A percentile compares a stretch with the other conserved stretches of the same genome.
These are phyloP conservation scores for Macaranga tanarius DNA, from an alignment of 441 rosid species.

Conservation along the genomic window DNA sequence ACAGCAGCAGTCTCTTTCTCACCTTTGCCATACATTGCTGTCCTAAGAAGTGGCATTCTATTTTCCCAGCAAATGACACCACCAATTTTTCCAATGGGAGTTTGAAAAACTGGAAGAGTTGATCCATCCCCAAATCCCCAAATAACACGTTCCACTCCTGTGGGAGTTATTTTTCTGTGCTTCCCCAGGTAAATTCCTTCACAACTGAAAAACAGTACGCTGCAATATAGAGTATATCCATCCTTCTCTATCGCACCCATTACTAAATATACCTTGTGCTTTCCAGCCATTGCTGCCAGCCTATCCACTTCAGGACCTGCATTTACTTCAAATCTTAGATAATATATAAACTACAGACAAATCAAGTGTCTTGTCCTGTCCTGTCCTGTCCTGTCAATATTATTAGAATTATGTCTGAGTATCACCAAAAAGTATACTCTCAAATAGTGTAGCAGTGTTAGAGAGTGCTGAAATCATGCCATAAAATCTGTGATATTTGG, in stretches of 20 bases:
- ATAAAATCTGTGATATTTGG: too few relatives aligned
- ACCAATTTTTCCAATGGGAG: conserved; percentile 79
- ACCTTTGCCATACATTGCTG: conserved; percentile 96
- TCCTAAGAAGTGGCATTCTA: conserved; percentile 86
- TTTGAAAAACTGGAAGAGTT: conserved; percentile 74
- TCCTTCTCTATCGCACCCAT: conserved; percentile 89
- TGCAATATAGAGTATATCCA: conserved; percentile 50
- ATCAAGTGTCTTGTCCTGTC: too few relatives aligned
- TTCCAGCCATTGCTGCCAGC: conserved; percentile 81
- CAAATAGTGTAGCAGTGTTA: too few relatives aligned
- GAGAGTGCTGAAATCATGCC: too few relatives aligned
- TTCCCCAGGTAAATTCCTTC: conserved; percentile 80
- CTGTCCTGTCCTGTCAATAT: too few relatives aligned
- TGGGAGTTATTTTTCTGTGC: conserved; percentile 90
- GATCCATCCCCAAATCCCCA: conserved; percentile 98
- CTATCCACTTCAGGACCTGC: conserved; percentile 83
- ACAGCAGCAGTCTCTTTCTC: conserved; percentile 11
- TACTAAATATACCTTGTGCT: conserved; percentile 69
- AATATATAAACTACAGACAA: too few relatives aligned
- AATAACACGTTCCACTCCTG: conserved; percentile 73
- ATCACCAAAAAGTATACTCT: too few relatives aligned
- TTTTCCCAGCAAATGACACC: conserved; percentile 96
- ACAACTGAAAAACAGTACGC: conserved; percentile 67
- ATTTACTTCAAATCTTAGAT: conserved; percentile 7
- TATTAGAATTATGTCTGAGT: too few relatives aligned